A percentile compares a stretch with the other conserved stretches of the same genome.
phyloP scores from a whole-genome alignment of 2,329 filamentous ascomycete genomes.

The Exophiala spinifera region DNA sequence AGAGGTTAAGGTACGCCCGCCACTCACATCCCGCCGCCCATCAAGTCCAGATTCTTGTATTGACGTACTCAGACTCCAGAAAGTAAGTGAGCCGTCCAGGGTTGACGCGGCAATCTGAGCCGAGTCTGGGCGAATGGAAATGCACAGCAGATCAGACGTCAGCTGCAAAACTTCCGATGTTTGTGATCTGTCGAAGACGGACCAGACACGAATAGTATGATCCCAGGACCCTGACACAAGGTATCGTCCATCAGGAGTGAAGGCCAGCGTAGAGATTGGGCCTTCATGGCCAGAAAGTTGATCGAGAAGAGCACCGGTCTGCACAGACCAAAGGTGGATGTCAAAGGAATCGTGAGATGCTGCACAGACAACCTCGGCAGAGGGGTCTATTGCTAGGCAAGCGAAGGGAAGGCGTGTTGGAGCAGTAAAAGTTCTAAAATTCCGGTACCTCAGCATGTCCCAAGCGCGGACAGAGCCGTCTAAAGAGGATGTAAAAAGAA shows the following conservation, averaged over 20 bases:
- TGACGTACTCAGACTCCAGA: slow-evolving; percentile 89
- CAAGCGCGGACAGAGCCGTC: slow-evolving; percentile 93
- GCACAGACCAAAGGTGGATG: slow-evolving; percentile 97
- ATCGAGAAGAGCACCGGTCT: slow-evolving; percentile 92
- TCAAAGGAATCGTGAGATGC: slow-evolving; percentile 95
- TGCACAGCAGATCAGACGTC: slow-evolving; percentile 82
- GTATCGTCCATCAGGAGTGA: slow-evolving; percentile 78
- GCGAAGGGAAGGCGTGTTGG: slow-evolving; percentile 89
- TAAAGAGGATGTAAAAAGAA: slow-evolving; percentile 90
- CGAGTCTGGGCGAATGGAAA: slow-evolving; percentile 86
- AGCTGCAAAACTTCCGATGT: slow-evolving; percentile 92
- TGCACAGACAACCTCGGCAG: slow-evolving; percentile 91
- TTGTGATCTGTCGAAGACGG: slow-evolving; percentile 87
- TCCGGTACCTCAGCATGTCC: slow-evolving; percentile 93
- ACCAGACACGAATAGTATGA: slow-evolving; percentile 92
- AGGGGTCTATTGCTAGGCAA: slow-evolving; percentile 92
- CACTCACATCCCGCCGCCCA: slow-evolving; percentile 86
- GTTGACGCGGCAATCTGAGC: slow-evolving; percentile 88
- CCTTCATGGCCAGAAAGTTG: slow-evolving; percentile 89
- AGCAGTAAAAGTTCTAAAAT: slow-evolving; percentile 95
- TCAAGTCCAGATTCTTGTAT: slow-evolving; percentile 83
- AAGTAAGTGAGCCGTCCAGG: slow-evolving; percentile 87
- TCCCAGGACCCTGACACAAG: slow-evolving; percentile 96
- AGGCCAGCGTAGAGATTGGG: slow-evolving; percentile 82
- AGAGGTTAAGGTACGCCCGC: slow-evolving; percentile 83